Percentiles rank a stretch among this genome's conserved stretches.
phyloP scores from a whole-genome alignment of 768 basidiomycete species.

The Hydnomerulius pinastri region DNA sequence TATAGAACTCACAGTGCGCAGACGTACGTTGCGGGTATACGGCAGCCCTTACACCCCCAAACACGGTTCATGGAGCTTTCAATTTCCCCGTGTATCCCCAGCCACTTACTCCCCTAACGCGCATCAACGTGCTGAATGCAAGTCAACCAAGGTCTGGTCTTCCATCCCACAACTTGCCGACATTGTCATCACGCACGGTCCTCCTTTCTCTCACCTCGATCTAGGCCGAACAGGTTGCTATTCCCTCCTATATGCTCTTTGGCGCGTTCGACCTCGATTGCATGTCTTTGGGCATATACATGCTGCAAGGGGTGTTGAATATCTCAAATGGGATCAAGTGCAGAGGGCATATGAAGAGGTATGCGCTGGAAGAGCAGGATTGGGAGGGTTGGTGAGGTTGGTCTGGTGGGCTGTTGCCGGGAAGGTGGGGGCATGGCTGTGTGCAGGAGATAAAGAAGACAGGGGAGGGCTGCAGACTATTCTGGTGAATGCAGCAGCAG shows the following conservation, averaged over 20 bases:
- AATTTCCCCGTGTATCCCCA: too few species aligned
- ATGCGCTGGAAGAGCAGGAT: conserved; percentile 13
- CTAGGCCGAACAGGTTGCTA: conserved; percentile 32
- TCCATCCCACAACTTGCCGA: conserved; percentile 34
- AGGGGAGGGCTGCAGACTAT: conserved; percentile 20
- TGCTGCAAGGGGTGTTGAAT: conserved; percentile 34
- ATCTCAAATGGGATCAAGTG: conserved; percentile 32
- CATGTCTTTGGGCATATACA: conserved; percentile 49
- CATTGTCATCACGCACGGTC: conserved; percentile 46
- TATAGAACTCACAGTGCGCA: conserved; percentile 28
- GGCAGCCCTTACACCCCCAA: conserved; percentile 43
- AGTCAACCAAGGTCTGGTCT: too few species aligned
- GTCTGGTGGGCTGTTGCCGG: conserved; percentile 13
- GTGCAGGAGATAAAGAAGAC: conserved; percentile 2
- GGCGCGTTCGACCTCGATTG: conserved; percentile 37
- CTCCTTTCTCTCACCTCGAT: conserved; percentile 39
- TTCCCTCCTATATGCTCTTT: conserved; percentile 33
- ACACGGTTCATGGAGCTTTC: conserved; percentile 26
- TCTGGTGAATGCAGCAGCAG: conserved; percentile 36
- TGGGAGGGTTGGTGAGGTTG: conserved; percentile 15
- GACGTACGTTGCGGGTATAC: conserved; percentile 34
- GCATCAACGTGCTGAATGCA: too few species aligned
- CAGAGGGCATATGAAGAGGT: conserved; percentile 34
- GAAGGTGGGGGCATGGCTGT: conserved; percentile 17
- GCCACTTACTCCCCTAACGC: too few species aligned